Conservation (phyloP, 306 rosid species). For the Potentilla sterilis region DNA sequence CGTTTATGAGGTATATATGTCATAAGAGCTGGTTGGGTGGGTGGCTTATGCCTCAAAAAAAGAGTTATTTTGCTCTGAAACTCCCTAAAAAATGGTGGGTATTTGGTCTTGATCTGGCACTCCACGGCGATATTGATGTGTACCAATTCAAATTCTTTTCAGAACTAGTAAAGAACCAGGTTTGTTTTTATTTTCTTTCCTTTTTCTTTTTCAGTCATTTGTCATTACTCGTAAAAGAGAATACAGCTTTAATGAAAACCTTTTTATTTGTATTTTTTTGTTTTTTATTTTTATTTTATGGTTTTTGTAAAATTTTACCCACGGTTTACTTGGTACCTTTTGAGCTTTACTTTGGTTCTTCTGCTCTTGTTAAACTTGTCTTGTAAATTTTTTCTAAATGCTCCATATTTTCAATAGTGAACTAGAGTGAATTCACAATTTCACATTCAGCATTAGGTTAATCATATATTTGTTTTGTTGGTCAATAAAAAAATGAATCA, state of each 20-base stretch:
- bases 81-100: constrained; percentile 98
- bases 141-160: constrained; percentile 96
- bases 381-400: background rate
- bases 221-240: too few species aligned
- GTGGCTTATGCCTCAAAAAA: constrained; percentile 97
- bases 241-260: too few species aligned
- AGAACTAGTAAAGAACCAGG: constrained; percentile 70
- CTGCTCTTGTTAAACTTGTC: background rate
- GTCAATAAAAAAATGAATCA: background rate
- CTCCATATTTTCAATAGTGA: background rate
- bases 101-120: constrained; percentile 93
- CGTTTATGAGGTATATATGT: constrained; percentile 93
- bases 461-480: background rate
- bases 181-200: constrained; percentile 30
- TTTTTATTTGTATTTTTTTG: too few species aligned
- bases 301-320: background rate
- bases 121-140: constrained; percentile 91
- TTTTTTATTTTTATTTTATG: background rate
- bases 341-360: constrained; percentile 3
- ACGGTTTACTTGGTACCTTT: background rate
- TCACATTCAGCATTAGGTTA: background rate
- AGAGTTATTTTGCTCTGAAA: constrained; percentile 94
- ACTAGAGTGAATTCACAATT: background rate
- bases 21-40: constrained; percentile 98
- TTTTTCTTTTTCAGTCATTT: background rate